These are phyloP conservation scores for Melanopsichium pennsylvanicum DNA, from an alignment of 1,284 basidiomycete species.

Conservation along the genomic window DNA sequence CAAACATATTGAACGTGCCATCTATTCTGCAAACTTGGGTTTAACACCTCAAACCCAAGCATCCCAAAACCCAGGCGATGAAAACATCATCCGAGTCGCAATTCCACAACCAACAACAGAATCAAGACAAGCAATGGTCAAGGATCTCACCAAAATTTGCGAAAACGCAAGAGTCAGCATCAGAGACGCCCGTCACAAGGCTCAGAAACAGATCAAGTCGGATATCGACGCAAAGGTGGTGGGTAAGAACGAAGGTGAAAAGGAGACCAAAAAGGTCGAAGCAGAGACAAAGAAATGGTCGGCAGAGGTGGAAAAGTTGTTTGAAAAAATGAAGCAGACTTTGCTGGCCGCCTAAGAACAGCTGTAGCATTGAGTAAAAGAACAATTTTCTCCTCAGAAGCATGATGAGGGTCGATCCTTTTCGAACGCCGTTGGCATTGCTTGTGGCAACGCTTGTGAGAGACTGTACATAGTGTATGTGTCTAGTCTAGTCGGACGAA, in stretches of 20 bases:
- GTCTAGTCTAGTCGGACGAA: neutral
- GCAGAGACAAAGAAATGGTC: conserved; percentile 53
- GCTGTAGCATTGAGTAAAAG: too few species aligned
- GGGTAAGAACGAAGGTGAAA: conserved; percentile 52
- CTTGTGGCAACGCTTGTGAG: neutral
- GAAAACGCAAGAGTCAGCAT: conserved; percentile 62
- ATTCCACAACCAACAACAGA: conserved; percentile 62
- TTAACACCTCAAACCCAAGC: conserved; percentile 54
- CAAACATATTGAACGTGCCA: conserved; percentile 62
- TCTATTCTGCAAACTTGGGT: conserved; percentile 56
- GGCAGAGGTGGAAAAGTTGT: conserved; percentile 49
- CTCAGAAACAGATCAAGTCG: conserved; percentile 61
- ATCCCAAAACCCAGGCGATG: conserved; percentile 39
- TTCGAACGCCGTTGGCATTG: neutral
- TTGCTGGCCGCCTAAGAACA: conserved; percentile 22
- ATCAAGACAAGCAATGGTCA: conserved; percentile 53
- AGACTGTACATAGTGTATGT: neutral
- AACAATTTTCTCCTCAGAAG: too few species aligned
- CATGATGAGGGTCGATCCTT: too few species aligned
- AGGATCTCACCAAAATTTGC: conserved; percentile 58
- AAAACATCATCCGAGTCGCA: conserved; percentile 57
- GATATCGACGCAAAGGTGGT: conserved; percentile 60
- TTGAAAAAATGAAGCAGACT: conserved; percentile 51
- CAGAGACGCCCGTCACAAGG: conserved; percentile 54
- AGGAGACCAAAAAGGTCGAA: conserved; percentile 52